Evolutionary conservation across 164 flowering plant species (phyloP), one percentile per base, ranked within the genome.

Genomic region (Stephania japonica): DNA sequence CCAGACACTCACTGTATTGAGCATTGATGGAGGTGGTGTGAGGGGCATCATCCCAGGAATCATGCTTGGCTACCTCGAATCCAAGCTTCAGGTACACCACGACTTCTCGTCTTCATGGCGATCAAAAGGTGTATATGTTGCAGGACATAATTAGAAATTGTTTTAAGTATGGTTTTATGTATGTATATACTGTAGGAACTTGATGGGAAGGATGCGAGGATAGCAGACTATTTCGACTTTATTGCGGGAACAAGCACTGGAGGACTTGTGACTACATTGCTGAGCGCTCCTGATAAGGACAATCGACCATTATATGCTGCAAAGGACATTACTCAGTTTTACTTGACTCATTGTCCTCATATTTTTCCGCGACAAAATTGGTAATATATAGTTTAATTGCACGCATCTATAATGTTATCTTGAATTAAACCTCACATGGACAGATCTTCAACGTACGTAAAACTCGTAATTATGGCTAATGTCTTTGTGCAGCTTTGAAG

Each of bases 21-120:
- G 70, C 44, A 68, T 68, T 11, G 72, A 70, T 49, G 72, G 72
- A 47, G 72, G 72, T 13, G 72, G 72, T 1, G 41, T 70, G 4
- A 70, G 56, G 50, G 72, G 72, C 27, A 70, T 70, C 7, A 70
- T 70, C 27, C 72, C 72, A 23, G 72, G 63, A 49, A 26, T 24
- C 21, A 70, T 53, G 11, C 70, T 68, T 25, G 70, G 26, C 4
- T 68, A 42, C 43, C 70, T 68, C 10, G 70, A 68, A 68, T 68
- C 70, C 21, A 68, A 68, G 38, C 72, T 70, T 50, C 72, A 70
- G 72, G 72, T 47, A 8, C 24, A n/a, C 11, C 27, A 50, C 2
- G 10, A 43, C 10, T 43, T 10, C 5, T 43, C 10, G 47, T 10
- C 10, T 43, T 43, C 47, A 43, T 43, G 47, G 47, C 10, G 5